phyloP scores from a whole-genome alignment of 2,329 filamentous ascomycete genomes.

The Fusarium sp. region DNA sequence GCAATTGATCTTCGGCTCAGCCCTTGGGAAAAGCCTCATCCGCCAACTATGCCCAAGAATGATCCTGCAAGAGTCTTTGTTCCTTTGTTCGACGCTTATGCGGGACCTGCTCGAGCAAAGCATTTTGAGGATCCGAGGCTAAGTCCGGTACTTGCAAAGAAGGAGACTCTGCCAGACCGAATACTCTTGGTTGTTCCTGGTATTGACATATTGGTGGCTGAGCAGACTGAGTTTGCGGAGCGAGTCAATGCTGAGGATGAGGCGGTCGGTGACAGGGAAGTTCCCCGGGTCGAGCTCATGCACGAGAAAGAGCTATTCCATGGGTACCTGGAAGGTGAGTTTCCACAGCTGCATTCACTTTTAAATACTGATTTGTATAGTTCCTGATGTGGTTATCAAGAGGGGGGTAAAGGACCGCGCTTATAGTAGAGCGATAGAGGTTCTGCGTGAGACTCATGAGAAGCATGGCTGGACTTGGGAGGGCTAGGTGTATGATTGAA shows the following conservation, averaged over 20 bases:
- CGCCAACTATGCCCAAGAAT: constrained; percentile 45
- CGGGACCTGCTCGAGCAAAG: constrained; percentile 44
- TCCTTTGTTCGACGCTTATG: constrained; percentile 59
- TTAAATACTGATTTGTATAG: constrained; percentile 1
- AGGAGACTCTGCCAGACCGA: constrained; percentile 50
- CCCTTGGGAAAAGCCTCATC: constrained; percentile 56
- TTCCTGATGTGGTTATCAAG: constrained; percentile 34
- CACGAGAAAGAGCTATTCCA: constrained; percentile 43
- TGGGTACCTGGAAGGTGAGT: constrained; percentile 47
- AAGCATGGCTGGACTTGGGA: constrained; percentile 36
- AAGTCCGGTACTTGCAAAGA: constrained; percentile 51
- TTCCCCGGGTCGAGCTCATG: constrained; percentile 37
- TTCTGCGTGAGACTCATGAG: constrained; percentile 31
- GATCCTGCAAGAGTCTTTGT: constrained; percentile 55
- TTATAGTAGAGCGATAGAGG: constrained; percentile 24
- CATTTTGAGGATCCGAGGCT: constrained; percentile 51
- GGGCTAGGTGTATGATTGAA: neutral
- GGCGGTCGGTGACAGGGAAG: constrained; percentile 1
- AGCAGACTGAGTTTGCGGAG: constrained; percentile 54
- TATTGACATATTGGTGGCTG: constrained; percentile 56
- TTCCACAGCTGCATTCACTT: neutral
- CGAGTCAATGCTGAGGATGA: constrained; percentile 45
- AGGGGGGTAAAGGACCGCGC: constrained; percentile 29
- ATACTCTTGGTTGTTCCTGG: constrained; percentile 55
- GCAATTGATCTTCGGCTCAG: constrained; percentile 53